Evolutionary conservation across 257 asterid species (phyloP), one percentile per base, ranked within the genome.

Genomic region (Catharanthus roseus): DNA sequence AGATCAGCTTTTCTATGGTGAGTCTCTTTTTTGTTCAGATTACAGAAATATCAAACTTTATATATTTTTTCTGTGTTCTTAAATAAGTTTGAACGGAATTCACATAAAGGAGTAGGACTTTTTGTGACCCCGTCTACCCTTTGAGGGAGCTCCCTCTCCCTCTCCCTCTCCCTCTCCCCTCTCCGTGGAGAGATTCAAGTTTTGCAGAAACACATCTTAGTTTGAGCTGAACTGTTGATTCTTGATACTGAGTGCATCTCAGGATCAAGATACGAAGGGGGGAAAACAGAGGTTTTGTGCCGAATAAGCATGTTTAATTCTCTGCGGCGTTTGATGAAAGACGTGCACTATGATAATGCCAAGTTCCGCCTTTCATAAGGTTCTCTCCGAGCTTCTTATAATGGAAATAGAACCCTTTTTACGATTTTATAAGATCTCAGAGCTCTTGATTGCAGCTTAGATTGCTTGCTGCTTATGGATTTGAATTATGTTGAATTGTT

Each of bases 291-390:
- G 18, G 19, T 19, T 24, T 26, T 18, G n/a, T 56, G 16, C 12
- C 29, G 1, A 9, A 44, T 31, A 4, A 64, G 50, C 67, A 92
- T 90, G 96, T 86, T 96, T 87, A 84, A 84, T 75, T 77, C 93
- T 66, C 77, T 90, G 62, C 98, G 95, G 21, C 87, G 88, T 79
- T 88, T 96, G 15, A 74, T 78, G 90, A 88, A 85, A 82, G 98
- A 92, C 85, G 89, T 90, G 9, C 82, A 81, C 64, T 90, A 92
- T 78, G 96, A 92, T 70, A 88, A 92, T 79, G 98, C 90, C 19
- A 90, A 90, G 89, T 88, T 90, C 74, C 95, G 96, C 72, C 97
- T 53, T 78, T 26, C 53, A 81, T 41, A 86, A 86, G 96, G 96
- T 92, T 51, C 64, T 70, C 69, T 54, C 45, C 13, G 31, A 65